These are phyloP conservation scores for Yarrowia deformans DNA, from an alignment of 805 yeast species.

Conservation along the genomic window DNA sequence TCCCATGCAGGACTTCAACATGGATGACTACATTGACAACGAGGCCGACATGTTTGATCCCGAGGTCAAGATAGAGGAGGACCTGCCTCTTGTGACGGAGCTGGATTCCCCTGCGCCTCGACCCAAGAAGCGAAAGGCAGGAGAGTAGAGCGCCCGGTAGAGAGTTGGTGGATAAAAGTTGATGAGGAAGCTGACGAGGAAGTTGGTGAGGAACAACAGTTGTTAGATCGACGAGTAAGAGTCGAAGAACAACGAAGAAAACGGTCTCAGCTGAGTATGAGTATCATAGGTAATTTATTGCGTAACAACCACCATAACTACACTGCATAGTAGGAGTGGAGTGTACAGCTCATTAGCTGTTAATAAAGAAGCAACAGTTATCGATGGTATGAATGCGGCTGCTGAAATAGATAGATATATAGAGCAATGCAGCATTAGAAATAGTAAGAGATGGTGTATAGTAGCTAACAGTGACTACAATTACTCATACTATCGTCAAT, in stretches of 20 bases:
- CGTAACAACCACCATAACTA: constrained; percentile 20
- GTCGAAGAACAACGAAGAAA: background rate
- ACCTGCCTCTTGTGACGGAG: constrained; percentile 24
- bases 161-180: background rate
- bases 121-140: constrained; percentile 38
- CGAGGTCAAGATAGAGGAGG: constrained; percentile 30
- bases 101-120: constrained; percentile 27
- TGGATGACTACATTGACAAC: constrained; percentile 36
- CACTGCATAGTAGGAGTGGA: background rate
- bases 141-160: background rate
- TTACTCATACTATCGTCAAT: background rate
- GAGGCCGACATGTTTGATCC: constrained; percentile 38
- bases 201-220: background rate
- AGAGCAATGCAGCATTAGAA: too few relatives aligned
- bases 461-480: too few relatives aligned
- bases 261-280: constrained; percentile 10
- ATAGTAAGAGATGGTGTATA: background rate
- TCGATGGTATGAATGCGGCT: too few relatives aligned
- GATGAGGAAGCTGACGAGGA: background rate
- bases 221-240: too few relatives aligned
- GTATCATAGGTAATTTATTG: constrained; percentile 25
- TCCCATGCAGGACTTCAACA: constrained; percentile 35
- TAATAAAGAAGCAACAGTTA: background rate
- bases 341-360: background rate
- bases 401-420: background rate